A percentile compares a stretch with the other conserved stretches of the same genome.
These are phyloP conservation scores for Kuraishia hungarica DNA, from an alignment of 805 yeast species.

Conservation along the genomic window DNA sequence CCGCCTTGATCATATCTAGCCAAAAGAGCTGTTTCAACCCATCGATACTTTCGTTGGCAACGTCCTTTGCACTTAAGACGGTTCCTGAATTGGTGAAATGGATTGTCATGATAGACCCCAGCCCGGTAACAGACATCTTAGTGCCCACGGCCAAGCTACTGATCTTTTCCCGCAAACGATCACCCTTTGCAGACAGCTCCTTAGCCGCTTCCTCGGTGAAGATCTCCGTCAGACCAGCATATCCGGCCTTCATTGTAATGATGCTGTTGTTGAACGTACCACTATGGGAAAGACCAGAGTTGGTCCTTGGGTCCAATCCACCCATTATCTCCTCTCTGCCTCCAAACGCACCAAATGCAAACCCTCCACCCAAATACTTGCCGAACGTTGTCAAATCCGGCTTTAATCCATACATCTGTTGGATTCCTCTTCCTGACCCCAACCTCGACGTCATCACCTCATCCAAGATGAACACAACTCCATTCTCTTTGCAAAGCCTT, in stretches of 20 bases:
- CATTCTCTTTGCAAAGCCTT: constrained; percentile 4
- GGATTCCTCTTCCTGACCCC: constrained; percentile 8
- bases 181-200: constrained; percentile 4
- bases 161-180: constrained; percentile 1
- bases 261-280: constrained; percentile 11
- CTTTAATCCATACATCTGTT: constrained; percentile 1
- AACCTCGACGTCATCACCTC: constrained; percentile 11
- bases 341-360: constrained; percentile 10
- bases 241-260: constrained; percentile 8
- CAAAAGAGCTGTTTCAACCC: constrained; percentile 7
- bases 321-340: constrained; percentile 8
- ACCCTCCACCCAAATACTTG: constrained; percentile 10
- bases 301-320: constrained; percentile 5
- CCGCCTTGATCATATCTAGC: constrained; percentile 8
- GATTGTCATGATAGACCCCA: constrained; percentile 7
- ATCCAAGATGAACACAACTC: constrained; percentile 7
- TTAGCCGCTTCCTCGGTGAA: constrained; percentile 1
- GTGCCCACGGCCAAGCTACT: constrained; percentile 3
- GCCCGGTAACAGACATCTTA: constrained; percentile 6
- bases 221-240: constrained; percentile 6
- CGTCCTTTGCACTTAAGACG: background rate
- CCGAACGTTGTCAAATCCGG: constrained; percentile 9
- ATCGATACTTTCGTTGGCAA: background rate
- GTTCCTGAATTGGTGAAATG: constrained; percentile 3
- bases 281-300: constrained; percentile 5